Percentiles rank a stretch among this genome's conserved stretches.
phyloP scores from a whole-genome alignment of 306 rosid species.

The Medicago arabica region DNA sequence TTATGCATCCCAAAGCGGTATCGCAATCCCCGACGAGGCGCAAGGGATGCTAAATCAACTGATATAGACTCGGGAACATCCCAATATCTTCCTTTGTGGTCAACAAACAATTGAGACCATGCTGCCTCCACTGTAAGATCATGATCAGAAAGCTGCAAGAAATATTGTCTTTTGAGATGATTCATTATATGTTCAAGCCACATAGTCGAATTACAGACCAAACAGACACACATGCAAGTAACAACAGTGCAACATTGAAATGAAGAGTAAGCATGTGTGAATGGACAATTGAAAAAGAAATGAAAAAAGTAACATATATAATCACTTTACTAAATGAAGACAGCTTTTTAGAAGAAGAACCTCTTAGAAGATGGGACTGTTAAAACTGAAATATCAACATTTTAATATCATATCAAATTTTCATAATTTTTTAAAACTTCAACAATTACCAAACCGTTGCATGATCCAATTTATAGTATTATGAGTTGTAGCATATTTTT shows the following conservation, averaged over 20 bases:
- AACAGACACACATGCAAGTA: not conserved
- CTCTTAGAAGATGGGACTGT: too few species aligned
- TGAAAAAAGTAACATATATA: not conserved
- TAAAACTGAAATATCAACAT: too few species aligned
- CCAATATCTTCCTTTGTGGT: constrained; percentile 92
- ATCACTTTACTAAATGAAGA: not conserved
- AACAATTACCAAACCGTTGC: too few species aligned
- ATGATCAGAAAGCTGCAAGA: constrained; percentile 74
- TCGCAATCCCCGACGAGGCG: constrained; percentile 69
- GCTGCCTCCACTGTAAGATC: constrained; percentile 87
- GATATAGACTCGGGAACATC: constrained; percentile 83
- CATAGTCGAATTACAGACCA: not conserved
- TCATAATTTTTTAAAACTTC: too few species aligned
- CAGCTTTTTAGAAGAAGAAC: too few species aligned
- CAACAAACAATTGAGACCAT: constrained; percentile 88
- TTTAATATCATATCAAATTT: too few species aligned
- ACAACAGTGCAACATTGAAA: constrained; percentile 5
- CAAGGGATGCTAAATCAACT: constrained; percentile 71
- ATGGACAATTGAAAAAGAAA: not conserved
- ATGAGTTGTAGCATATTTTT: too few species aligned
- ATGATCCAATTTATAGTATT: too few species aligned
- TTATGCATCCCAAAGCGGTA: constrained; percentile 80
- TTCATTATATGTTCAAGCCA: not conserved
- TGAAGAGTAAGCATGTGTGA: constrained; percentile 7
- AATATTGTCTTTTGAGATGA: constrained; percentile 32